Evolutionary conservation across 805 yeast genomes (phyloP), one percentile per base, ranked within the genome.

Genomic region (Myxozyma nipponensis): DNA sequence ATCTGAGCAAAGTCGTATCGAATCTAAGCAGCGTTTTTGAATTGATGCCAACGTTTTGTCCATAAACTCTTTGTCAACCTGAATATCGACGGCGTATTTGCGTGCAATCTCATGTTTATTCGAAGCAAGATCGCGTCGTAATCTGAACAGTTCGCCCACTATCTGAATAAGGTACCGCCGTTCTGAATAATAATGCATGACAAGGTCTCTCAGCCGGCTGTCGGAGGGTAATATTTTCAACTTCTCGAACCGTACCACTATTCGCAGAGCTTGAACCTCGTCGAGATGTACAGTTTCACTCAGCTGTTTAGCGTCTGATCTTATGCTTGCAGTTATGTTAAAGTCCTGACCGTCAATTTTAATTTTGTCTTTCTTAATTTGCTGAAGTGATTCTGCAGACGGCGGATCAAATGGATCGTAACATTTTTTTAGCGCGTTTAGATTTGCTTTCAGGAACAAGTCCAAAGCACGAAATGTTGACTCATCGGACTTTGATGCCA

Each of bases 161-260:
- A 56, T 25, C 36, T 53, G 57, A 22, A 61, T 35, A 2, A 49
- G 23, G 26, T 56, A 51, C 28, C 60, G 37, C 21, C 56, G 24
- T 44, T 62, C 65, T 9, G 58, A 39, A 21, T 49, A 49, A 42
- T 59, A 61, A 39, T 41, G 44, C 18, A 18, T 18, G 5, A 41
- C 24, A 10, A 15, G n/a, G 13, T 39, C 39, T 21, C 39, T 24
- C 34, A 54, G 46, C 37, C 47, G 37, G n/a, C n/a, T n/a, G 18
- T 47, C 50, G 5, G 52, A 39, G 21, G 46, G 46, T 7, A 38
- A 24, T 17, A 44, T 39, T 9, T 57, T 56, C 23, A 50, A 47
- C 18, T 36, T 15, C 18, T 47, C 46, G 25, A 56, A 50, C 40
- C 49, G 47, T 1, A 47, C 30, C 7, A 57, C 61, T 2, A 54